Conservation (phyloP, 768 basidiomycete species). For the Pholiota conissans region DNA sequence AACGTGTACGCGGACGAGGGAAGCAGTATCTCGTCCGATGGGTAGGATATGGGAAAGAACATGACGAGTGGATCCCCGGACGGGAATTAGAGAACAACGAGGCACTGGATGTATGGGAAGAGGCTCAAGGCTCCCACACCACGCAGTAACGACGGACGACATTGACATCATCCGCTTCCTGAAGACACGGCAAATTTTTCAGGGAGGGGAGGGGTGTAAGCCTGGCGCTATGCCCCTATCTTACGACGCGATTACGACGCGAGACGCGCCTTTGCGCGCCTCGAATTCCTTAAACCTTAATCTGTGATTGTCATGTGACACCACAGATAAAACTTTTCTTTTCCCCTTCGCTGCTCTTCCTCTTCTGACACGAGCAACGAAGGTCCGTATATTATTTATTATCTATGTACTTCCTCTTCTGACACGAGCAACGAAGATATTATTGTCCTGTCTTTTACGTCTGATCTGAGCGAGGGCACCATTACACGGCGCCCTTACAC, state of each 20-base stretch:
- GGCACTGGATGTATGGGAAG: constrained; percentile 22
- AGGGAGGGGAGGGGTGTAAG: not conserved
- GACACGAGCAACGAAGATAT: not conserved
- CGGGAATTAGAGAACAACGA: constrained; percentile 19
- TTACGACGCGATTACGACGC: not conserved
- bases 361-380: not conserved
- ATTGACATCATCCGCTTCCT: too few species aligned
- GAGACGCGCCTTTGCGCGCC: too few species aligned
- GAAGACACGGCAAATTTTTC: not conserved
- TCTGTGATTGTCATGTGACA: too few species aligned
- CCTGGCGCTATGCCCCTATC: not conserved
- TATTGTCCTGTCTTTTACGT: not conserved
- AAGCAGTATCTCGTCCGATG: constrained; percentile 32
- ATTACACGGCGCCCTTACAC: not conserved
- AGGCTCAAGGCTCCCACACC: too few species aligned
- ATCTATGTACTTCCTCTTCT: not conserved
- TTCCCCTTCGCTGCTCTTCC: too few species aligned
- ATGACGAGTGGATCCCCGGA: constrained; percentile 28
- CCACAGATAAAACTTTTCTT: too few species aligned
- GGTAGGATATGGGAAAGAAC: constrained; percentile 26
- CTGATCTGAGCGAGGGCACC: not conserved
- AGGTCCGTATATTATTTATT: not conserved
- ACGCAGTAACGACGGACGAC: too few species aligned
- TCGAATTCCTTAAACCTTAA: too few species aligned
- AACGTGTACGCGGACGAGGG: constrained; percentile 20